phyloP scores from a whole-genome alignment of 2,329 filamentous ascomycete genomes.

The Drechslerella coelobrocha region DNA sequence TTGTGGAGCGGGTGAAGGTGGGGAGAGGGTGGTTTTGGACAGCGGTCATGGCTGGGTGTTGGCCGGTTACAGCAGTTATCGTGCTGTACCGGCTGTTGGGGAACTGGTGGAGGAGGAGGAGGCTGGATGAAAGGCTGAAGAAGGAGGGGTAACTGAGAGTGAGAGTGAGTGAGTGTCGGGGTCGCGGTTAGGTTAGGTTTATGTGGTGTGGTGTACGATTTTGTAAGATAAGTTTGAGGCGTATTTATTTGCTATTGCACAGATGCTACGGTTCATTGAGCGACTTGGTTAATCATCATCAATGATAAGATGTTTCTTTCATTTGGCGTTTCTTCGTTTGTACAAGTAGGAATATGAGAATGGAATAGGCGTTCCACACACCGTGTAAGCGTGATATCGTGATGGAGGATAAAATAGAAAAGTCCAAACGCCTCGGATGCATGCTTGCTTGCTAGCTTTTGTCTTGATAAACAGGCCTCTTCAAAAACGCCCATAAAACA shows the following conservation, averaged over 20 bases:
- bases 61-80: slow-evolving; percentile 74
- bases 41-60: slow-evolving; percentile 72
- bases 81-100: slow-evolving; percentile 75
- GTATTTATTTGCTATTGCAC: not conserved
- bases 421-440: not conserved
- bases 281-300: not conserved
- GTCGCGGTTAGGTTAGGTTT: not conserved
- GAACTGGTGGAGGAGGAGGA: slow-evolving; percentile 69
- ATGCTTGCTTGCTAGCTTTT: slow-evolving; percentile 2
- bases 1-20: slow-evolving; percentile 69
- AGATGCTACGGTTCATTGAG: not conserved
- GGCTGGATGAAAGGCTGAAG: slow-evolving; percentile 22
- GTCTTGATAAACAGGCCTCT: slow-evolving; percentile 1
- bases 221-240: too few relatives aligned
- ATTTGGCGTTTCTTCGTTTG: not conserved
- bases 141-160: slow-evolving; percentile 7
- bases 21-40: slow-evolving; percentile 83
- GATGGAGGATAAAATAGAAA: not conserved
- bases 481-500: not conserved
- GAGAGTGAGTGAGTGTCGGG: not conserved
- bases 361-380: not conserved
- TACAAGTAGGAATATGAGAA: not conserved
- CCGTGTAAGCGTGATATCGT: not conserved
- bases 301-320: not conserved
- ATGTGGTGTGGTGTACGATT: slow-evolving; percentile 3